Conservation (phyloP, 2,329 filamentous ascomycete species). For the Proliferodiscus dingleyae region DNA sequence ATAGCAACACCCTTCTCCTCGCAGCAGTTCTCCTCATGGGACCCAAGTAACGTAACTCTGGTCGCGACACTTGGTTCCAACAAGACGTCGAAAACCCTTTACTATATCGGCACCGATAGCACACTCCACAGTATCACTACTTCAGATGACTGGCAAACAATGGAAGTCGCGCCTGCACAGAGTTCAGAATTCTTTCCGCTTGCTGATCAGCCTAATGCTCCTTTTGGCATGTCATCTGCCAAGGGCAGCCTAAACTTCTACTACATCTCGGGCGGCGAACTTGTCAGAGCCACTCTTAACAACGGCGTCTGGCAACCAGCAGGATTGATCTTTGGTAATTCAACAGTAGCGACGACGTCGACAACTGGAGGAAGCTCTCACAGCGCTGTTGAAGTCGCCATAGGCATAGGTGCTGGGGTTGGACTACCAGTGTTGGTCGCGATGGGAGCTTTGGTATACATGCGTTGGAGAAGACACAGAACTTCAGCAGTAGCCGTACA, state of each 20-base stretch:
- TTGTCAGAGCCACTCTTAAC: neutral
- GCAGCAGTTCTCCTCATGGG: neutral
- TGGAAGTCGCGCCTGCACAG: neutral
- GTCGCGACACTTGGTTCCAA: neutral
- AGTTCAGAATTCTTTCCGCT: neutral
- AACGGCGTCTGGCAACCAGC: neutral
- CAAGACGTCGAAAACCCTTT: neutral
- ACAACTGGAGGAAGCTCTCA: neutral
- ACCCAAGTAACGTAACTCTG: neutral
- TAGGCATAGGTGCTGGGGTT: neutral
- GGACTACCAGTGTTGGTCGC: neutral
- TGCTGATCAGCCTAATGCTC: neutral
- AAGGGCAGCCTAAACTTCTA: neutral
- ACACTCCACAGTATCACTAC: neutral
- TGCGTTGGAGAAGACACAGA: neutral
- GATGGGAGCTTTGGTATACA: neutral
- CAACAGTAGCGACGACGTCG: neutral
- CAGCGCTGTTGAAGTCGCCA: neutral
- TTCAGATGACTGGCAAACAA: neutral
- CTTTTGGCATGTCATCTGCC: neutral
- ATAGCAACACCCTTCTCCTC: neutral
- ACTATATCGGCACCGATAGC: neutral
- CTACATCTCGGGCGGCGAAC: neutral
- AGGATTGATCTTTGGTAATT: neutral
- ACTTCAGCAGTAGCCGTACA: neutral